Base-by-base conservation (phyloP, 306 rosid genomes). In the Hippophae gyantsensis region DNA sequence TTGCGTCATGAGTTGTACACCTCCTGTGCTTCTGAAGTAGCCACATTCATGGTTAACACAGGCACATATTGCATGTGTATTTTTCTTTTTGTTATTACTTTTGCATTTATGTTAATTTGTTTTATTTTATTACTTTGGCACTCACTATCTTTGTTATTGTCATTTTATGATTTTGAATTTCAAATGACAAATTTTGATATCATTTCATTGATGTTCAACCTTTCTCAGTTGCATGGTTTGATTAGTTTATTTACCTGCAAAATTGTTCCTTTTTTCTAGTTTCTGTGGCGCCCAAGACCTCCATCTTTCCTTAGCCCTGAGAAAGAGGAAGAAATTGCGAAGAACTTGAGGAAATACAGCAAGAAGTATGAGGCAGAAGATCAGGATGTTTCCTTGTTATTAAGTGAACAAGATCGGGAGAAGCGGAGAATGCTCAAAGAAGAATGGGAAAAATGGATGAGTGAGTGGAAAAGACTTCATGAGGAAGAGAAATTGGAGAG, bases 291-390 rank as follows among this genome's bases (percentile, higher is more conserved):
- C 13, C 95, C 97, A 48, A 84, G 97, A 76, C 95, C 95, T 9
- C 80, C 84, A 27, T 69, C 95, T 18, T 74, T 82, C 77, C 56
- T 90, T 72, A 81, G 76, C 61, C 63, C 87, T 0, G 97, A 90
- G 81, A 87, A 90, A 54, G 97, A 90, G 73, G 95, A 90, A 62
- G 97, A 90, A 75, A 84, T 90, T 13, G 84, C 80, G 0, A 90
- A 80, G 84, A 90, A 82, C 76, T 73, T 90, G 77, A 90, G 84
- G 78, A 90, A 84, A 79, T 90, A 90, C 59, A 90, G 95, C 59
- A 87, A 87, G 86, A 87, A 85, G 65, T 90, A 90, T 0, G 97
- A 90, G 76, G 90, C 88, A 0, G 97, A 87, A 65, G 95, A 90
- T 64, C 95, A 79, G 63, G 97, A 90, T 27, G 97, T 87, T 18